Base-by-base conservation (phyloP, 441 rosid species). In the Pelargonium australe region DNA sequence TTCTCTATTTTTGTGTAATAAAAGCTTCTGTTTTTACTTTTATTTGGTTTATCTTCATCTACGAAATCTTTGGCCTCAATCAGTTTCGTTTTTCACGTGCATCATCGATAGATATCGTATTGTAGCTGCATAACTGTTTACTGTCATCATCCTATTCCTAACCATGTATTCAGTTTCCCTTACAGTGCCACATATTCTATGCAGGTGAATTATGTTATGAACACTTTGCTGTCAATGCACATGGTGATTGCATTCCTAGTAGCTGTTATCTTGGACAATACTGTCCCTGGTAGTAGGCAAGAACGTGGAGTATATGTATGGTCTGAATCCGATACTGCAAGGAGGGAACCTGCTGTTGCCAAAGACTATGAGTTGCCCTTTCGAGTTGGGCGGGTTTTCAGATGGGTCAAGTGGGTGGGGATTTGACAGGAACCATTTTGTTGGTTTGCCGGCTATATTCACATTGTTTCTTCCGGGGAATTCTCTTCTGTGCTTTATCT, bases 361-460 rank as follows among this genome's bases (percentile, higher is more conserved):
- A 91, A 91, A 81, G 97, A 94, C 82, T 94, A 94, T 20, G 94
- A 76, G 74, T 76, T 94, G 65, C 99, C 99, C 14, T 89, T 88
- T 80, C 80, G 92, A 81, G 92, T 89, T 5, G 89, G 97, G 31
- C 78, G 89, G 70, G 57, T 86, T 78, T 94, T 94, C 85, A 83
- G 88, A 84, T 94, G 98, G 97, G 94, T 94, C 66, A 94, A 88
- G 65, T 91, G 98, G 98, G 97, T 91, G 8, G 98, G 97, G 61
- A 78, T 94, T 57, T 91, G 86, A 85, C 57, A 31, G 61, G 69
- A 69, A 19, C 41, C 57, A 57, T 17, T 14, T 63, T n/a, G 20
- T 43, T 6, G 72, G 68, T n/a, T 1, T 68, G 34, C 2, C 4
- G 0, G 55, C 49, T 43, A 13, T 51, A 41, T 17, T 13, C 25